phyloP scores from a whole-genome alignment of 257 asterid genomes.

The Anisodus tanguticus region DNA sequence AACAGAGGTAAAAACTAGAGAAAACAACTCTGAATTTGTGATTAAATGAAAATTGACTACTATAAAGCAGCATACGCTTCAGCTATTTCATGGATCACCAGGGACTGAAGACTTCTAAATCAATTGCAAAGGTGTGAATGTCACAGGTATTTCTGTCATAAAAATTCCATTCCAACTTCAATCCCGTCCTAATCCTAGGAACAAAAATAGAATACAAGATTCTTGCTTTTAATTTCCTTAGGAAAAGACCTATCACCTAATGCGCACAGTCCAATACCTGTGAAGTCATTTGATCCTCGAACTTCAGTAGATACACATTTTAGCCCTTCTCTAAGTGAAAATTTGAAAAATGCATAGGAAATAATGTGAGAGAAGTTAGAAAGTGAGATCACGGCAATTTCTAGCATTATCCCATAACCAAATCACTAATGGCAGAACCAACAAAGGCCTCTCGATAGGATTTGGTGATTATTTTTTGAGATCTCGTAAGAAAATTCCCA shows the following conservation, averaged over 20 bases:
- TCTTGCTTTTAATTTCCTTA: not conserved
- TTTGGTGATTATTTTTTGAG: not conserved
- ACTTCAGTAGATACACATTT: not conserved
- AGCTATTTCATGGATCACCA: too few species aligned
- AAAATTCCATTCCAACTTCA: not conserved
- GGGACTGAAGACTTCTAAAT: not conserved
- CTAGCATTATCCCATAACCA: not conserved
- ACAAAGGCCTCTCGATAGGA: not conserved
- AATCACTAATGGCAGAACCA: not conserved
- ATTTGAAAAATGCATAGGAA: not conserved
- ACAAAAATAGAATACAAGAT: not conserved
- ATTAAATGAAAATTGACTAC: not conserved
- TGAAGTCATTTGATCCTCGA: not conserved
- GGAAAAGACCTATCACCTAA: not conserved
- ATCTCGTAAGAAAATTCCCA: not conserved
- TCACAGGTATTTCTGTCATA: not conserved
- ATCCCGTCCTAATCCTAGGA: not conserved
- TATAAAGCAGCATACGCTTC: not conserved
- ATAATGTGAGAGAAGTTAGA: not conserved
- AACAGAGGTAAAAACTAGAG: not conserved
- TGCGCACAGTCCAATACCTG: not conserved
- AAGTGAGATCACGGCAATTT: not conserved
- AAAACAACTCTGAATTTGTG: not conserved
- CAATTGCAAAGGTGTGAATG: not conserved
- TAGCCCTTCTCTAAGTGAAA: not conserved